Base-by-base conservation (phyloP, 2,329 filamentous ascomycete species). In the Neonectria magnoliae region DNA sequence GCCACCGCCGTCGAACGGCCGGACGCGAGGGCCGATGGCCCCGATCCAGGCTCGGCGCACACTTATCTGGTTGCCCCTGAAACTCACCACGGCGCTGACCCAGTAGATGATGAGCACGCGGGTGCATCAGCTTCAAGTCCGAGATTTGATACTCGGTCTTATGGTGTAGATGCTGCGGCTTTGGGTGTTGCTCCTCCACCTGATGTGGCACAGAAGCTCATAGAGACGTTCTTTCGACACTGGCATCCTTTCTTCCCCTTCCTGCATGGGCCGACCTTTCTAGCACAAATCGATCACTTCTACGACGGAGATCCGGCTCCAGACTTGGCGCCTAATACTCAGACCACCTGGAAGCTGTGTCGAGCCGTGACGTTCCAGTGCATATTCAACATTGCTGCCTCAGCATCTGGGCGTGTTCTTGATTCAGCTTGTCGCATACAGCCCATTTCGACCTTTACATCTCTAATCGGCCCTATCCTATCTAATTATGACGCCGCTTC, bases 231-330 rank as follows among this genome's bases (percentile, higher is more conserved):
- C 66, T 86, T 86, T 70, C 81, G 78, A 67, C 77, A 80, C 10
- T 86, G 83, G 83, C 84, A 86, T 76, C 83, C 83, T 1, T 74
- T 86, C 13, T 83, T 85, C 62, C 84, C 84, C 0, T 85, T 86
- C 64, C 68, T 86, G 4, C 83, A 85, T 52, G 84, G 84, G 0
- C 84, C 82, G 1, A 81, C 80, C 1, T 84, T 85, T 52, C 68
- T 85, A 25, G 77, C 80, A 33, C 77, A 81, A 14, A 77, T 86
- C 68, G 79, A 84, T 42, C 68, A 70, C 11, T 75, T 84, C 44
- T 84, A 84, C 18, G 51, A 18, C 11, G 18, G 36, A 5, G n/a
- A 36, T n/a, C n/a, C 10, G 31, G 18, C 25, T 22, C 3, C 53
- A 33, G 8, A 55, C 45, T 20, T 18, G 11, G 14, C 41, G 4